Percentiles rank a stretch among this genome's conserved stretches.
Evolutionary conservation across 225 moss, liverwort and hornwort genomes (phyloP).

Genomic region (Polytrichum commune): DNA sequence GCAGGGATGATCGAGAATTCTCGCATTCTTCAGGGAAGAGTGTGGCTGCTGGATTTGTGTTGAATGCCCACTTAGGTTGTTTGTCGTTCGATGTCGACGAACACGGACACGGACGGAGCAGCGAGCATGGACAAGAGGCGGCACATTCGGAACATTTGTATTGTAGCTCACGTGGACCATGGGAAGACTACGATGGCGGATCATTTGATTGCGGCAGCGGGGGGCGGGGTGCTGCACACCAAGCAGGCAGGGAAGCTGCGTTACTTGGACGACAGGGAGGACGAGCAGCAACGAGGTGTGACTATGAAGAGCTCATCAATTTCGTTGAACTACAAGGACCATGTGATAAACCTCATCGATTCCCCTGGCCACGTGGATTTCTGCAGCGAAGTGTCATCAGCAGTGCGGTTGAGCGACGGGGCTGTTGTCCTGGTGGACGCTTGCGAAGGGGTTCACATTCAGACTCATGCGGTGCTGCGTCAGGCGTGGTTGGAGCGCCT

Average conservation of each 20-base stretch:
- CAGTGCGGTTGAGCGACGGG: slow-evolving; percentile 89
- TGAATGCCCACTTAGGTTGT: too few species aligned
- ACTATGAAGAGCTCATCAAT: slow-evolving; percentile 99
- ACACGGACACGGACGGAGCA: slow-evolving; percentile 12
- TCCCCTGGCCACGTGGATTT: slow-evolving; percentile 98
- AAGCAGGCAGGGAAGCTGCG: slow-evolving; percentile 91
- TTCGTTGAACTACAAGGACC: slow-evolving; percentile 46
- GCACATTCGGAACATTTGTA: slow-evolving; percentile 77
- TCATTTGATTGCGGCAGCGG: slow-evolving; percentile 88
- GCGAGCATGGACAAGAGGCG: neutral
- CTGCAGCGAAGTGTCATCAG: slow-evolving; percentile 94
- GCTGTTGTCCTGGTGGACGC: slow-evolving; percentile 89
- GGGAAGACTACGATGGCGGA: slow-evolving; percentile 96
- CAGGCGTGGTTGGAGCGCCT: slow-evolving; percentile 98
- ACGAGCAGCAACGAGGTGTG: slow-evolving; percentile 93
- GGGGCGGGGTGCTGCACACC: slow-evolving; percentile 84
- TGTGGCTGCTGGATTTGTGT: too few species aligned
- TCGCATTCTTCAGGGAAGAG: too few species aligned
- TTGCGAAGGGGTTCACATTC: slow-evolving; percentile 96
- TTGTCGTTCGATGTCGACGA: slow-evolving; percentile 22
- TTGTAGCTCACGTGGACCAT: slow-evolving; percentile 95
- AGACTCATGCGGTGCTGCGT: slow-evolving; percentile 92
- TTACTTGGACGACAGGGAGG: slow-evolving; percentile 87
- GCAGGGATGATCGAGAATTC: too few species aligned
- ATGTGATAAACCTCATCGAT: slow-evolving; percentile 88